Evolutionary conservation across 2,329 filamentous ascomycete species (phyloP), one percentile per base, ranked within the genome.

Genomic region (Cercospora brassicicola): DNA sequence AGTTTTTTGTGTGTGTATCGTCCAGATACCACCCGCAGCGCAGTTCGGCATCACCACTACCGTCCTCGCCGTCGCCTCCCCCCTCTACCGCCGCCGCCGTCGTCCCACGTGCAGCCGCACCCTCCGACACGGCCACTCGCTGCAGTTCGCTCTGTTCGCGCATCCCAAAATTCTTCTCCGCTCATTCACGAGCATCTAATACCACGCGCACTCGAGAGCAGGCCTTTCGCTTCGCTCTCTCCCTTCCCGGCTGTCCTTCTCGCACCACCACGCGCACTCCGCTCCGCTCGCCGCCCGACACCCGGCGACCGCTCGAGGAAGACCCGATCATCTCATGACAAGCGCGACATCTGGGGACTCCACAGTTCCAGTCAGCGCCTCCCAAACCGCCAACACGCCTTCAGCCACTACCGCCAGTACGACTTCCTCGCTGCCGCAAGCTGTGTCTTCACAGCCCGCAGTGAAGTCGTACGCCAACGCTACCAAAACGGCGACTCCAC

Each of bases 401-500:
- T 79, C 83, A 73, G 78, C 79, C 74, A 80, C 79, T 74, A 80
- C 82, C 76, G 78, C 83, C 79, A 83, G 83, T 79, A 82, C 83
- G 81, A 81, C 84, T 74, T 81, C 85, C 71, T 79, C 83, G 74
- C 78, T 80, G 78, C 77, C 80, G 77, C 75, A 76, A 82, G 85
- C 82, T 63, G 60, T 63, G 84, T 84, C 79, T 82, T 84, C 85
- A 80, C 82, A 84, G 79, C 82, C 81, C 79, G 83, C 84, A 80
- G 83, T 82, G 80, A 83, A 82, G 78, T 88, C 86, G 78, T 88
- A 88, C 86, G 87, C 87, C 77, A 85, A 81, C 83, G 87, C 86
- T 79, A 87, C 86, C 80, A 87, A 86, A 80, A 82, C 82, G 72
- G 79, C 79, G 73, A 80, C 82, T 78, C 81, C 83, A 77, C 81